phyloP scores from a whole-genome alignment of 257 asterid genomes.

The Scutellaria baicalensis region DNA sequence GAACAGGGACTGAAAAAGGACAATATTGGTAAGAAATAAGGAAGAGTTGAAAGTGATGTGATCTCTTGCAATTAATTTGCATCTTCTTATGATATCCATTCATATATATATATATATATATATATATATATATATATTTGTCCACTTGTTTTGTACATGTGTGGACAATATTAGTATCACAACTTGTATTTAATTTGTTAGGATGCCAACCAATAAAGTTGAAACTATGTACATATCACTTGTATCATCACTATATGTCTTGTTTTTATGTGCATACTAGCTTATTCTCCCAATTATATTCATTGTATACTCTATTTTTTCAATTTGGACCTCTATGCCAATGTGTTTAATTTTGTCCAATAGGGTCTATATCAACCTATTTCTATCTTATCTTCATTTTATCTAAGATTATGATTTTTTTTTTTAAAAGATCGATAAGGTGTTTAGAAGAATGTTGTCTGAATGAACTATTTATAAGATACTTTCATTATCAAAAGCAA shows the following conservation, averaged over 20 bases:
- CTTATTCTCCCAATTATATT: no score
- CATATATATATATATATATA: no score
- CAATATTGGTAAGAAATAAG: no score
- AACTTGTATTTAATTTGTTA: neutral
- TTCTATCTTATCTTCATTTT: neutral
- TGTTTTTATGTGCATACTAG: neutral
- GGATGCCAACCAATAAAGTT: neutral
- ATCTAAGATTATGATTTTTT: neutral
- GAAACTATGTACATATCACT: neutral
- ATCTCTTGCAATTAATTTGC: neutral
- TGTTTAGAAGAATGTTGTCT: no score
- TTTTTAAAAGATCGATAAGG: no score
- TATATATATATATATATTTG: neutral
- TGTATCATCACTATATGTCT: neutral
- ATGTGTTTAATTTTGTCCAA: neutral
- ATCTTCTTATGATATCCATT: neutral
- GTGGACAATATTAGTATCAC: neutral
- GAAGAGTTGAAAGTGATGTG: neutral
- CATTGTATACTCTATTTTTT: neutral
- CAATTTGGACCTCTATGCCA: neutral
- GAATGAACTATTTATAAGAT: no score
- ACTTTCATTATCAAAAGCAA: no score
- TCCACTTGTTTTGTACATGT: neutral
- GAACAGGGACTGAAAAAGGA: neutral
- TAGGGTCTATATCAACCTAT: neutral